A percentile compares a stretch with the other conserved stretches of the same genome.
Evolutionary conservation across 1,139 yeast species (phyloP).

Genomic region (Petasospora rhodanensis): DNA sequence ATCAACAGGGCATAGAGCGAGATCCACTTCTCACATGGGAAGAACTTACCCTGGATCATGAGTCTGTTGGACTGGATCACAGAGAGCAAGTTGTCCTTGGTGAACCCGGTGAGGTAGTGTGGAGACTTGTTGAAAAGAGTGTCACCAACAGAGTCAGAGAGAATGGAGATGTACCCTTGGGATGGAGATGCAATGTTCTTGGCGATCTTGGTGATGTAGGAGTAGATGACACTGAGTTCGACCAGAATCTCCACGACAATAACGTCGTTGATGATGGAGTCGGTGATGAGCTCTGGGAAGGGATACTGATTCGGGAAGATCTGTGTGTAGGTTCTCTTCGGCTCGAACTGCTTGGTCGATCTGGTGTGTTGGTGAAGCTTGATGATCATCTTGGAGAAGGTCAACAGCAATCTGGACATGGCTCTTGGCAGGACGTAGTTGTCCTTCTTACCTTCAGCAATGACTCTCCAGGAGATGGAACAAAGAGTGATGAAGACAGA

Average conservation of each 20-base stretch:
- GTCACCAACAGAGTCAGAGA: constrained; percentile 33
- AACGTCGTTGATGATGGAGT: constrained; percentile 70
- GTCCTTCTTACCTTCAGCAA: constrained; percentile 26
- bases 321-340: constrained; percentile 59
- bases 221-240: constrained; percentile 60
- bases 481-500: constrained; percentile 51
- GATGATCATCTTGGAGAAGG: constrained; percentile 46
- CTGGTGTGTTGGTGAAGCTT: constrained; percentile 52
- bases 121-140: constrained; percentile 34
- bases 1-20: constrained; percentile 60
- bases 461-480: constrained; percentile 36
- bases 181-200: constrained; percentile 43
- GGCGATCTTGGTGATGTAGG: constrained; percentile 52
- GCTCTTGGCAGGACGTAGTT: constrained; percentile 40
- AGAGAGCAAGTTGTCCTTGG: constrained; percentile 29
- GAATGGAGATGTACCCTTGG: constrained; percentile 39
- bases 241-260: constrained; percentile 66
- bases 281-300: constrained; percentile 60
- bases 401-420: constrained; percentile 47
- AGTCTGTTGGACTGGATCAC: constrained; percentile 52
- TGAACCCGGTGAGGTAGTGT: constrained; percentile 27
- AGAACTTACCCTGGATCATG: constrained; percentile 54
- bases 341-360: constrained; percentile 46
- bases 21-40: constrained; percentile 66
- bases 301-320: constrained; percentile 71